Conservation (phyloP, 805 yeast species). For the Ogataea methylovora region DNA sequence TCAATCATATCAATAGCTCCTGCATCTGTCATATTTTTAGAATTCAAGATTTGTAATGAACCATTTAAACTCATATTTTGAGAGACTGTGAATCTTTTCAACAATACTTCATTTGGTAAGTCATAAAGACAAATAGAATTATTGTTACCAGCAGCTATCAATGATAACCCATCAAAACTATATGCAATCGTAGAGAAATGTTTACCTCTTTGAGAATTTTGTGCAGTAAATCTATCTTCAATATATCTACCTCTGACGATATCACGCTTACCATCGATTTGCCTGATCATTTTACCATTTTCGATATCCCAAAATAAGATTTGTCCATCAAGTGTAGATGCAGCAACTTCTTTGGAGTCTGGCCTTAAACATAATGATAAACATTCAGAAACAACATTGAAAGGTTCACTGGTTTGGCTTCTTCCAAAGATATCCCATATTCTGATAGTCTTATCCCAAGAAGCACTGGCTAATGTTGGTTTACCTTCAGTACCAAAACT, state of each 20-base stretch:
- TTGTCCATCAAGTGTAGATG: constrained; percentile 83
- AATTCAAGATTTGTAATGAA: constrained; percentile 70
- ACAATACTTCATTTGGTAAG: constrained; percentile 75
- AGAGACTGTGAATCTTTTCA: constrained; percentile 78
- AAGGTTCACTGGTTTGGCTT: constrained; percentile 82
- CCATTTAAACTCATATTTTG: constrained; percentile 89
- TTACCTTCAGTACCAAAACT: constrained; percentile 73
- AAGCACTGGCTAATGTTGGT: constrained; percentile 71
- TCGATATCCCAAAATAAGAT: constrained; percentile 78
- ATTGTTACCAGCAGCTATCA: constrained; percentile 91
- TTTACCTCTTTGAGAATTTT: constrained; percentile 77
- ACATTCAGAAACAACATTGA: constrained; percentile 79
- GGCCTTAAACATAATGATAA: constrained; percentile 80
- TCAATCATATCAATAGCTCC: constrained; percentile 82
- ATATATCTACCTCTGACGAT: constrained; percentile 78
- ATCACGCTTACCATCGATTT: constrained; percentile 81
- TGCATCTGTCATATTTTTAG: constrained; percentile 78
- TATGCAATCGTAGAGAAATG: constrained; percentile 75
- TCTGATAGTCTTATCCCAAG: constrained; percentile 94
- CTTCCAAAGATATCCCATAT: constrained; percentile 91
- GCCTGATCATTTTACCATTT: constrained; percentile 69
- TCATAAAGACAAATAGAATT: constrained; percentile 90
- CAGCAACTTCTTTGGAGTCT: constrained; percentile 87
- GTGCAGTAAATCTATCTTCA: constrained; percentile 75
- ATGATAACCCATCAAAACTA: constrained; percentile 81